phyloP scores from a whole-genome alignment of 2,329 filamentous ascomycete species.

The Plectosphaerella plurivora region DNA sequence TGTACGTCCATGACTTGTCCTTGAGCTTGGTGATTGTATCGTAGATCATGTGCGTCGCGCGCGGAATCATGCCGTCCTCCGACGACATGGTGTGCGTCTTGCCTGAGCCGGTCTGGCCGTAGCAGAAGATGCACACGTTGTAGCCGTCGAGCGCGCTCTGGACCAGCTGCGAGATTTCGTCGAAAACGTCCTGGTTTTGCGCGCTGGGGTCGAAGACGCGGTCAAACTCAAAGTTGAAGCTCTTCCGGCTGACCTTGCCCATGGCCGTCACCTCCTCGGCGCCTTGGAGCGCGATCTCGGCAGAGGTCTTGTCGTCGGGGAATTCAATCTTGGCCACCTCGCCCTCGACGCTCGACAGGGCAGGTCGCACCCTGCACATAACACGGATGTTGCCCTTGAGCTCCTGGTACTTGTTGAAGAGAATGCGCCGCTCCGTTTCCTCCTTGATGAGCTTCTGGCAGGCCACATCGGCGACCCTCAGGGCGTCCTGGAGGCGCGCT shows the following conservation, averaged over 20 bases:
- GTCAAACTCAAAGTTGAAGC: constrained; percentile 85
- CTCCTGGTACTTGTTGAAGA: constrained; percentile 98
- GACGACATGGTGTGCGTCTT: constrained; percentile 98
- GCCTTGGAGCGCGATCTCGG: constrained; percentile 79
- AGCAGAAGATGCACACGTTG: constrained; percentile 98
- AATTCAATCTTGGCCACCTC: constrained; percentile 71
- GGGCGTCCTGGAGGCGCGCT: constrained; percentile 71
- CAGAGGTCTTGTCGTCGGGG: constrained; percentile 78
- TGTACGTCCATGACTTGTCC: constrained; percentile 92
- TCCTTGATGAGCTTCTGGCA: constrained; percentile 84
- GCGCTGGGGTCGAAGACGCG: constrained; percentile 78
- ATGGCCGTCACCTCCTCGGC: constrained; percentile 81
- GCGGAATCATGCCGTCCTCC: constrained; percentile 88
- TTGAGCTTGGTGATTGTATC: constrained; percentile 76
- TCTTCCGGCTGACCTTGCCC: constrained; percentile 70
- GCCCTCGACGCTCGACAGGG: constrained; percentile 54
- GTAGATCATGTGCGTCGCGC: constrained; percentile 91
- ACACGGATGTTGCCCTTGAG: constrained; percentile 97
- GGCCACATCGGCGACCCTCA: constrained; percentile 63
- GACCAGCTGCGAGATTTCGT: constrained; percentile 93
- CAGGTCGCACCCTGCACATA: constrained; percentile 90
- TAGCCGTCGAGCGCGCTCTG: constrained; percentile 96
- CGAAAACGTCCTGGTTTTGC: constrained; percentile 83
- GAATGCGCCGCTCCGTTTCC: constrained; percentile 81
- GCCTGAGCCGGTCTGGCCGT: constrained; percentile 93